Percentiles rank a stretch among this genome's conserved stretches.
phyloP scores from a whole-genome alignment of 768 basidiomycete genomes.

The Strobilomyces echinocephalus region DNA sequence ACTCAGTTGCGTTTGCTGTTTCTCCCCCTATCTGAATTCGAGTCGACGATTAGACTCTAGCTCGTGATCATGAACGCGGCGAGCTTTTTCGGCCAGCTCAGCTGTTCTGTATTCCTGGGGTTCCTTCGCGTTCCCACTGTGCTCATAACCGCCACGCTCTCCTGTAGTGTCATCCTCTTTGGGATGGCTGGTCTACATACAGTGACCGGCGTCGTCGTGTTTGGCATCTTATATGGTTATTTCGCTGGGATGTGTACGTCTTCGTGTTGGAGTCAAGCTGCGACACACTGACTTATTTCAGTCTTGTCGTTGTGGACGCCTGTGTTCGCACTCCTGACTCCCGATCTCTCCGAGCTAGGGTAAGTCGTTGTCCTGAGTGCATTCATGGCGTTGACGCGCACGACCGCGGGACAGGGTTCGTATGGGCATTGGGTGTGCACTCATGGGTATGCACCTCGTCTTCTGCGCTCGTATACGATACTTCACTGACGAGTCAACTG shows the following conservation, averaged over 20 bases:
- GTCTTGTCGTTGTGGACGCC: constrained; percentile 41
- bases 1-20: constrained; percentile 39
- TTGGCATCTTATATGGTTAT: constrained; percentile 47
- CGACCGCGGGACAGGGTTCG: constrained; percentile 27
- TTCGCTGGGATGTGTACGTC: constrained; percentile 45
- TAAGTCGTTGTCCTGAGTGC: constrained; percentile 11
- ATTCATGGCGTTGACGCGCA: background rate
- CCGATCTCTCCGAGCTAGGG: constrained; percentile 50
- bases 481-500: background rate
- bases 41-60: constrained; percentile 22
- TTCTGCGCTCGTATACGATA: background rate
- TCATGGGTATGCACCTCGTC: constrained; percentile 36
- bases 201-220: constrained; percentile 36
- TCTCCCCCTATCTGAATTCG: background rate
- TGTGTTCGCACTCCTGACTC: constrained; percentile 40
- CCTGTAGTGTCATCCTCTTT: constrained; percentile 40
- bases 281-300: constrained; percentile 1
- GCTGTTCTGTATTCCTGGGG: constrained; percentile 43
- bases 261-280: background rate
- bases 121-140: constrained; percentile 40
- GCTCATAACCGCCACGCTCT: constrained; percentile 33
- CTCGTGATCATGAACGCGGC: constrained; percentile 55
- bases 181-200: constrained; percentile 42
- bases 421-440: constrained; percentile 47
- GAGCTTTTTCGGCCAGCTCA: constrained; percentile 49